Evolutionary conservation across 2,329 filamentous ascomycete genomes (phyloP).

Genomic region (Hysterium pulicare): DNA sequence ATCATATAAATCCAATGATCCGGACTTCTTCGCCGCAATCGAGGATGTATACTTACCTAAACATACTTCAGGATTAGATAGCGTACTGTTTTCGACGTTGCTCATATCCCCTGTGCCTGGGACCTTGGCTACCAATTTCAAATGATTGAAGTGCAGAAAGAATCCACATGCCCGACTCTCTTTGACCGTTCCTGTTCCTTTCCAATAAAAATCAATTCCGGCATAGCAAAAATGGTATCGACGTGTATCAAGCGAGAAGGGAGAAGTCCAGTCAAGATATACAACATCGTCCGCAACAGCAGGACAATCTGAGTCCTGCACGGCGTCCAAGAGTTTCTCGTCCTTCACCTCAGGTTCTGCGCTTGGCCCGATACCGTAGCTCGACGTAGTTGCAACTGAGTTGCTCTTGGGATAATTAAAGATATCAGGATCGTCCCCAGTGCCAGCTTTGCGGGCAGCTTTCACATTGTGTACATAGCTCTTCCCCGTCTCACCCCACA

Average conservation of each 20-base stretch:
- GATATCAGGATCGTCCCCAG: conserved; percentile 15
- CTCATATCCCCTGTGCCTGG: conserved; percentile 6
- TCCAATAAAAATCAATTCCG: conserved; percentile 33
- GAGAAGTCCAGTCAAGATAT: conserved; percentile 21
- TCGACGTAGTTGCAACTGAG: too few species aligned
- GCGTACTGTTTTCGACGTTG: too few species aligned
- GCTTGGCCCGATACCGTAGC: background rate
- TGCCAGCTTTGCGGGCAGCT: conserved; percentile 12
- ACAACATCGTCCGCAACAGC: conserved; percentile 21
- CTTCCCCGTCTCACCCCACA: conserved; percentile 32
- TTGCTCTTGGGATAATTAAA: conserved; percentile 3
- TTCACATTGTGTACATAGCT: conserved; percentile 21
- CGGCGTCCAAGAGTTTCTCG: background rate
- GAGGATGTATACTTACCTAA: conserved; percentile 28
- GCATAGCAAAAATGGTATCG: conserved; percentile 25
- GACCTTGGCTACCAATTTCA: conserved; percentile 28
- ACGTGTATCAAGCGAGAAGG: conserved; percentile 25
- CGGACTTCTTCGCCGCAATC: conserved; percentile 23
- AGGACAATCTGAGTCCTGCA: too few species aligned
- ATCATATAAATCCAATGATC: conserved; percentile 26
- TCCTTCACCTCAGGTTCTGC: too few species aligned
- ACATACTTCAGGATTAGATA: conserved; percentile 24
- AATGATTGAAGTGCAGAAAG: conserved; percentile 23
- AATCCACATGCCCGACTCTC: conserved; percentile 20
- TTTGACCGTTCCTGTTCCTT: conserved; percentile 27